These are phyloP conservation scores for Malassezia japonica DNA, from an alignment of 1,284 basidiomycete species.

Conservation along the genomic window DNA sequence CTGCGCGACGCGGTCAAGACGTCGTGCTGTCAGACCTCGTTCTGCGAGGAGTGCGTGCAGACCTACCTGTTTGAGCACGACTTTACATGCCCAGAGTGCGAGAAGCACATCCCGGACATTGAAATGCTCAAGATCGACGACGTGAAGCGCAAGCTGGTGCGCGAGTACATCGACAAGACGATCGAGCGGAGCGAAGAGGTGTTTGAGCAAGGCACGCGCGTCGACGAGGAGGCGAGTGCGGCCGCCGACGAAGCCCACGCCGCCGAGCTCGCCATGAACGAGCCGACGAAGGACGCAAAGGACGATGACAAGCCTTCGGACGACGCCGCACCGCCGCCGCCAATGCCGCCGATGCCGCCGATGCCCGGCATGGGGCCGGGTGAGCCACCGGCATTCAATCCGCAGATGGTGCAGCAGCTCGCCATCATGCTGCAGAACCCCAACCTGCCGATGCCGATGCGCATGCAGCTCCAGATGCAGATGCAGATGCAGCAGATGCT, in stretches of 20 bases:
- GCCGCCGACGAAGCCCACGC: constrained; percentile 13
- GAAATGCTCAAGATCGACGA: constrained; percentile 38
- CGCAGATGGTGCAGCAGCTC: constrained; percentile 38
- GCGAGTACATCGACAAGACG: constrained; percentile 38
- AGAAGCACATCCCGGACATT: constrained; percentile 38
- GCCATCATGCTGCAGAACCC: constrained; percentile 45
- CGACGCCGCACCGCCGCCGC: background rate
- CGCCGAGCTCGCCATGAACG: constrained; percentile 10
- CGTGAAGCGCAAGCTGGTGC: constrained; percentile 32
- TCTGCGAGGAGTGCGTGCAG: constrained; percentile 47
- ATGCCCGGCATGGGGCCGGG: constrained; percentile 14
- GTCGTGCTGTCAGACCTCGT: constrained; percentile 40
- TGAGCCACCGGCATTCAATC: constrained; percentile 22
- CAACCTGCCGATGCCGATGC: constrained; percentile 38
- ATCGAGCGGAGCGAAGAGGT: constrained; percentile 40
- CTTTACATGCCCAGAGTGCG: constrained; percentile 46
- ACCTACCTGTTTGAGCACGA: constrained; percentile 46
- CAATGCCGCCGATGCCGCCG: background rate
- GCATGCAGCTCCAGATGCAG: constrained; percentile 46
- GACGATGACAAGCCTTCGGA: background rate
- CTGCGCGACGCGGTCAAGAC: constrained; percentile 39
- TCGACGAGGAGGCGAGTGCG: constrained; percentile 24
- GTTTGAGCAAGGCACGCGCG: constrained; percentile 28
- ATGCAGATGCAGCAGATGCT: constrained; percentile 41
- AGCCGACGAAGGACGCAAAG: background rate